Evolutionary conservation across 768 basidiomycete species (phyloP), one percentile per base, ranked within the genome.

Genomic region (Hortiboletus flavorubellus): DNA sequence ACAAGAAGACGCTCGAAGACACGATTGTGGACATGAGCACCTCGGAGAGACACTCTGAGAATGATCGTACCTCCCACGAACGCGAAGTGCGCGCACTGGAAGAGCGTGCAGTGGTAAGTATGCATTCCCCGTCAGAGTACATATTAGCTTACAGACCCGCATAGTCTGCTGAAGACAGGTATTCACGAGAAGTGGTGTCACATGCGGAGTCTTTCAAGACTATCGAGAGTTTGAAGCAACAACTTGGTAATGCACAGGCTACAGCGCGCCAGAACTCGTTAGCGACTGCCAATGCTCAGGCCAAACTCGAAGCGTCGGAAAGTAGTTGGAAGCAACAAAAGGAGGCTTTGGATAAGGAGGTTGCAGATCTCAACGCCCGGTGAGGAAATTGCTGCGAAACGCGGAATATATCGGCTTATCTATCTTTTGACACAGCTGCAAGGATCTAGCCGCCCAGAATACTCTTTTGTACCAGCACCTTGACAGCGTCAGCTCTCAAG

Each of bases 201-300:
- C 93, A 95, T 67, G 92, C 93, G 0, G 91, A 93, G 21, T 80
- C 88, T 0, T 87, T 94, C 77, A 91, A 91, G 72, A 58, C 75
- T 12, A 78, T 91, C 11, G 82, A 86, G 11, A 73, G 64, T 10
- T 73, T 92, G 58, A 88, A 85, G 67, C 76, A 82, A 47, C 82
- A 91, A 40, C 74, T 94, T 4, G 65, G 76, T 15, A 64, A 69
- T 12, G 72, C 78, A 4, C 84, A 87, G 61, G 65, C 74, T 2
- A 64, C 78, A 9, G 78, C 82, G 9, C 78, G 87, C 12, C 84
- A 91, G 55, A 76, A 81, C 50, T 72, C 78, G 34, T 78, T 81
- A 10, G 77, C 81, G 2, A 83, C 86, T 8, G 85, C 93, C 57
- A 91, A 87, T 14, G 89, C 93, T 0, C 77, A 80, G 58, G 84